phyloP scores from a whole-genome alignment of 371 early-diverging fungal genomes.

The Apophysomyces elegans region DNA sequence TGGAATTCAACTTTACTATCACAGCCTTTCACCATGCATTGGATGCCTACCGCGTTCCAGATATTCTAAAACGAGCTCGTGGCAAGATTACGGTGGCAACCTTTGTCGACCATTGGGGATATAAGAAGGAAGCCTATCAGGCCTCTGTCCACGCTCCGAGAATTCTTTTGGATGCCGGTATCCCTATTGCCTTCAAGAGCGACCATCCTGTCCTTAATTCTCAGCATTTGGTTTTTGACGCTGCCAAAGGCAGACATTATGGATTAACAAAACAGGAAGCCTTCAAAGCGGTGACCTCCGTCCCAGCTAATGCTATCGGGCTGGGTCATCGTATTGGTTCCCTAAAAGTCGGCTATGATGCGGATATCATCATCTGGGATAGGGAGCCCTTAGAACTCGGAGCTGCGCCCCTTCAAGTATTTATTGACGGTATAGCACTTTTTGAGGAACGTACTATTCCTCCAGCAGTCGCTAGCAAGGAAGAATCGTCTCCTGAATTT shows the following conservation, averaged over 20 bases:
- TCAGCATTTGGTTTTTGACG: conserved; percentile 73
- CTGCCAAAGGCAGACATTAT: conserved; percentile 72
- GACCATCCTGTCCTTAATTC: conserved; percentile 81
- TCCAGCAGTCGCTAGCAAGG: neutral
- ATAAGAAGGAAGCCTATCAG: conserved; percentile 79
- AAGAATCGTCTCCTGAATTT: neutral
- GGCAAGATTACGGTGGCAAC: conserved; percentile 70
- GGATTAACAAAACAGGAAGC: conserved; percentile 64
- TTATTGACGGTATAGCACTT: conserved; percentile 69
- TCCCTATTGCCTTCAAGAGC: conserved; percentile 73
- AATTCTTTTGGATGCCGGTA: conserved; percentile 67
- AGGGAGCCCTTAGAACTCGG: conserved; percentile 68
- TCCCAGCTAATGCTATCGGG: conserved; percentile 75
- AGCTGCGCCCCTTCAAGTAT: conserved; percentile 72
- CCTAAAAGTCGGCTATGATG: conserved; percentile 74
- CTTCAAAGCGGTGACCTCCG: conserved; percentile 69
- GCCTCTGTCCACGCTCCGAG: conserved; percentile 61
- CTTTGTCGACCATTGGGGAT: conserved; percentile 74
- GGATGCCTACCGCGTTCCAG: conserved; percentile 77
- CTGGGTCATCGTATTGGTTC: conserved; percentile 71
- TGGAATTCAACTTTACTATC: conserved; percentile 79
- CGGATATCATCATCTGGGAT: conserved; percentile 75
- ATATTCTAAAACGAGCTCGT: conserved; percentile 62
- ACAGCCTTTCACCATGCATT: conserved; percentile 83
- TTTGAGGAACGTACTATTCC: conserved; percentile 40